A percentile compares a stretch with the other conserved stretches of the same genome.
phyloP scores from a whole-genome alignment of 1,284 basidiomycete species.

The Melanopsichium pennsylvanicum region DNA sequence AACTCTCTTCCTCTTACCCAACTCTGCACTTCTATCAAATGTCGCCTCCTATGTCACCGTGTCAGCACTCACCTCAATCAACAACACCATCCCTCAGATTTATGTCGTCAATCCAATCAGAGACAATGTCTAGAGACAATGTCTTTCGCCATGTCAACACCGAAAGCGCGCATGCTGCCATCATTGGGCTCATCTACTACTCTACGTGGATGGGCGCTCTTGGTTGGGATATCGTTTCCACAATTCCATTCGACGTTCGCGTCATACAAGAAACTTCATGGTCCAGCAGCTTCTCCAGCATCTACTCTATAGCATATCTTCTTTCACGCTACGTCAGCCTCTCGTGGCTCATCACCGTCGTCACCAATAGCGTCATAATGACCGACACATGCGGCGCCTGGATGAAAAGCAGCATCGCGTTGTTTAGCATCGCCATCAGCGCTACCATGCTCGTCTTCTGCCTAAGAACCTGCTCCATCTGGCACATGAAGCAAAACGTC shows the following conservation, averaged over 20 bases:
- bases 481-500: slow-evolving; percentile 45
- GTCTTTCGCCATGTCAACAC: slow-evolving; percentile 43
- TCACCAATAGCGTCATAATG: slow-evolving; percentile 48
- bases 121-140: slow-evolving; percentile 52
- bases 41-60: slow-evolving; percentile 1
- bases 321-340: slow-evolving; percentile 52
- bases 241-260: slow-evolving; percentile 47
- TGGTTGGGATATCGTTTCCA: slow-evolving; percentile 57
- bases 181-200: slow-evolving; percentile 48
- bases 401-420: slow-evolving; percentile 36
- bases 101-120: slow-evolving; percentile 41
- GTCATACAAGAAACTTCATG: slow-evolving; percentile 48
- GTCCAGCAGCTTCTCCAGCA: slow-evolving; percentile 42
- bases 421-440: slow-evolving; percentile 49
- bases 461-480: slow-evolving; percentile 53
- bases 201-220: slow-evolving; percentile 60
- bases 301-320: slow-evolving; percentile 54
- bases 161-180: slow-evolving; percentile 36
- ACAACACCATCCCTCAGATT: slow-evolving; percentile 29
- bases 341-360: slow-evolving; percentile 45
- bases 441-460: slow-evolving; percentile 56
- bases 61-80: not conserved
- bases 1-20: slow-evolving; percentile 1
- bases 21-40: not conserved
- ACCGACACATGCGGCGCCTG: slow-evolving; percentile 35